Evolutionary conservation across 768 basidiomycete species (phyloP).

Genomic region (Fistulinella prunicolor): DNA sequence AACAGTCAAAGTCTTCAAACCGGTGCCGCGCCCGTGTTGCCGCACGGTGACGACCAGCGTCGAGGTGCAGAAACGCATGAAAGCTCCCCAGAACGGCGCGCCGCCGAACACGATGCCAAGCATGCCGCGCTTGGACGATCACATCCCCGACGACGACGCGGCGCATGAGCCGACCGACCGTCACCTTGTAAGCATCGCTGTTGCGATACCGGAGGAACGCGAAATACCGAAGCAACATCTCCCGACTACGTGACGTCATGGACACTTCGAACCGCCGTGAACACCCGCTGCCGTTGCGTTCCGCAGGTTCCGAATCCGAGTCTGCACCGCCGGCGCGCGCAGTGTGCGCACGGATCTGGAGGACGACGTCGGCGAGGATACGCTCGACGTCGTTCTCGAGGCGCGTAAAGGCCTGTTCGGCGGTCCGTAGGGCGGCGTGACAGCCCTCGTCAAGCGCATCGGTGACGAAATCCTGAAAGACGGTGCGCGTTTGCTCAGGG

Average conservation of each 20-base stretch:
- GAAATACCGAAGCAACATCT: slow-evolving; percentile 48
- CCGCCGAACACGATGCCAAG: slow-evolving; percentile 30
- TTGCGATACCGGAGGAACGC: slow-evolving; percentile 60
- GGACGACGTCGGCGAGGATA: slow-evolving; percentile 36
- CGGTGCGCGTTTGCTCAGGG: slow-evolving; percentile 32
- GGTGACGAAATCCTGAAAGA: slow-evolving; percentile 43
- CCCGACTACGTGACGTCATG: slow-evolving; percentile 28
- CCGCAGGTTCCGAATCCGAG: no score
- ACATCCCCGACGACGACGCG: slow-evolving; percentile 23
- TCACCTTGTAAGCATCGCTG: slow-evolving; percentile 43
- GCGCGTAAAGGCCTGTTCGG: slow-evolving; percentile 40
- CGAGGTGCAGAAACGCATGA: slow-evolving; percentile 26
- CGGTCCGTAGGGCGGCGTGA: slow-evolving; percentile 35
- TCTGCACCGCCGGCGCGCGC: no score
- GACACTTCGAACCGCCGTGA: slow-evolving; percentile 21
- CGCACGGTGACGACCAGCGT: neutral
- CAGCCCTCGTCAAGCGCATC: slow-evolving; percentile 37
- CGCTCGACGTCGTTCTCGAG: slow-evolving; percentile 44
- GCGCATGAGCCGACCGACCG: slow-evolving; percentile 30
- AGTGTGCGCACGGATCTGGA: slow-evolving; percentile 28
- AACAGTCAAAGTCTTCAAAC: slow-evolving; percentile 39
- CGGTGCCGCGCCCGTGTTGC: neutral
- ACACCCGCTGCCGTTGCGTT: no score
- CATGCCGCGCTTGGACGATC: slow-evolving; percentile 16
- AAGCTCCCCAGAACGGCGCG: slow-evolving; percentile 25